Evolutionary conservation across 2,329 filamentous ascomycete species (phyloP).

Genomic region (Daldinia sp.): DNA sequence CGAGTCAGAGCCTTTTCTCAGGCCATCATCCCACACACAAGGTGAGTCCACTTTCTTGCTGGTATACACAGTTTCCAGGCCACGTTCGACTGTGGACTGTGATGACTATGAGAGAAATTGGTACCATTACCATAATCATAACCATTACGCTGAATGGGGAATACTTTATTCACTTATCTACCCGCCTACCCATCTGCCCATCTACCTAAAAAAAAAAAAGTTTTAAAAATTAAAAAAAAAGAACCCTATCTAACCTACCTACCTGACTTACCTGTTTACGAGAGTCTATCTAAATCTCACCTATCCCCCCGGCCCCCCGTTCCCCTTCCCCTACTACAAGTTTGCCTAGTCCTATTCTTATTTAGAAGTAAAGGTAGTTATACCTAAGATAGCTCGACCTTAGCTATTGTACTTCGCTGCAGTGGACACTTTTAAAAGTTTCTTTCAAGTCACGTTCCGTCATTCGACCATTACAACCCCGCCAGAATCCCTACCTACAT

Average conservation of each 20-base stretch:
- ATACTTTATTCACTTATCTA: constrained; percentile 8
- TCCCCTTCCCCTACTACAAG: constrained; percentile 26
- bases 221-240: too few species aligned
- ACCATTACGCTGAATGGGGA: background rate
- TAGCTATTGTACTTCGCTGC: constrained; percentile 36
- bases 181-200: background rate
- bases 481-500: constrained; percentile 46
- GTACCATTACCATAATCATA: background rate
- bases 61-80: constrained; percentile 19
- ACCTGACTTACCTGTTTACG: constrained; percentile 2
- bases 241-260: constrained; percentile 5
- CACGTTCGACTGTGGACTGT: constrained; percentile 8
- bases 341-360: constrained; percentile 27
- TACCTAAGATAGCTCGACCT: constrained; percentile 38
- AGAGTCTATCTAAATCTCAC: constrained; percentile 18
- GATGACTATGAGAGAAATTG: background rate
- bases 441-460: constrained; percentile 48
- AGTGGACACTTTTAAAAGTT: constrained; percentile 45
- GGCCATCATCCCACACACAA: constrained; percentile 33
- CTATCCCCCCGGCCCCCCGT: constrained; percentile 7
- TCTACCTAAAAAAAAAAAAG: too few species aligned
- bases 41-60: constrained; percentile 36
- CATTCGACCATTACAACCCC: constrained; percentile 47
- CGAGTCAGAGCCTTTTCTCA: constrained; percentile 22
- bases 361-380: constrained; percentile 22